Base-by-base conservation (phyloP, 2,329 filamentous ascomycete species). In the Alternaria triticimaculans region DNA sequence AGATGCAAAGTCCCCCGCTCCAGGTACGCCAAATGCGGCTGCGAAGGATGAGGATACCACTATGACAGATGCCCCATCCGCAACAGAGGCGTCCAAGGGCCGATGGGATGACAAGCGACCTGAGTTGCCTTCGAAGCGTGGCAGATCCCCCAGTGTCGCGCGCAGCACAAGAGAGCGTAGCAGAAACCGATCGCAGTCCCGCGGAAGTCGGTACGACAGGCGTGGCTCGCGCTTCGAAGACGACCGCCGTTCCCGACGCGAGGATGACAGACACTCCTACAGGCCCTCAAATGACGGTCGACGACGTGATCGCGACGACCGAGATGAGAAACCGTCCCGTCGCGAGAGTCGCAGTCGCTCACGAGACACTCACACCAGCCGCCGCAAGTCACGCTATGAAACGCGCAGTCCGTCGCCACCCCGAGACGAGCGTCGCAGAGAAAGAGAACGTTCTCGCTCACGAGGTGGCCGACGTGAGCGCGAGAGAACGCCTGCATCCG, bases 301-400 rank as follows among this genome's bases (percentile, higher is more conserved):
- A 67, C 68, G 68, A 33, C 45, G 45, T 7, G 58, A 61, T 12
- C 70, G 71, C 48, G 72, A 76, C 48, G 73, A 75, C 55, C 65
- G 62, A 57, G 75, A 71, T 8, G 60, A 62, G 23, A 59, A 41
- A 26, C 20, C 18, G 25, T 68, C 74, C 15, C 72, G 76, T 18
- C 74, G 72, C 26, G 72, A 69, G n/a, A 74, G 73, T 44, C 71
- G 71, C 30, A 76, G 76, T 62, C 73, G 71, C 5, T 80, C 77
- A 15, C 66, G 74, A 41, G 75, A 78, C 53, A 72, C 72, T 0
- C 71, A 74, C 56, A 64, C 62, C 28, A 72, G 71, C 54, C 72
- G 71, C 23, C 70, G 75, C 45, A 78, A 76, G 30, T 72, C 74
- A 12, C 75, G 76, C 10, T 64, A 70, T 12, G 67, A 63, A 11